Percentiles rank a stretch among this genome's conserved stretches.
These are phyloP conservation scores for Camelina laxa DNA, from an alignment of 345 rosid genomes.

Conservation along the genomic window DNA sequence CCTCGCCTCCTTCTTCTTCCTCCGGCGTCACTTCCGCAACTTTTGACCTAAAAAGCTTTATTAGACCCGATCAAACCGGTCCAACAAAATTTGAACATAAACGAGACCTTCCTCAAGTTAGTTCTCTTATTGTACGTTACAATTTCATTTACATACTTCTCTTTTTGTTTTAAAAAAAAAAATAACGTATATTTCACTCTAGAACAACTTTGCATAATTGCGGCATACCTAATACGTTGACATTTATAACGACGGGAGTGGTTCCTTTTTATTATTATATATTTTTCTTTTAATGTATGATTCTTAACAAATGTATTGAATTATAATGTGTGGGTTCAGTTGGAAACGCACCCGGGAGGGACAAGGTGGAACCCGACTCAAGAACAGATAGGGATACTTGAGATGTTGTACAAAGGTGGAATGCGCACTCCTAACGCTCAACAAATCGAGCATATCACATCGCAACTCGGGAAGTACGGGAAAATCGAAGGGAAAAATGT, in stretches of 20 bases:
- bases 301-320: not conserved
- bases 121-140: constrained; percentile 3
- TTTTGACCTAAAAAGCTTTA: constrained; percentile 89
- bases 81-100: constrained; percentile 55
- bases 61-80: constrained; percentile 66
- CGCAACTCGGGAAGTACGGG: constrained; percentile 76
- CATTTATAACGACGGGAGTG: not conserved
- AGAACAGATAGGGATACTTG: constrained; percentile 92
- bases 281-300: not conserved
- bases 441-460: constrained; percentile 91
- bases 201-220: not conserved
- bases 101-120: constrained; percentile 55
- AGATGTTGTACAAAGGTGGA: constrained; percentile 86
- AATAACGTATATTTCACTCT: not conserved
- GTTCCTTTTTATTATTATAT: not conserved
- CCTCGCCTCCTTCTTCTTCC: constrained; percentile 42
- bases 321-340: constrained; percentile 47
- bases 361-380: constrained; percentile 99
- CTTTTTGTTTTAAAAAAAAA: not conserved
- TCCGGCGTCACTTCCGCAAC: constrained; percentile 53
- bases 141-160: not conserved
- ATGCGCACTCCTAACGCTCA: constrained; percentile 95
- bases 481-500: constrained; percentile 98
- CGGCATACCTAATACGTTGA: not conserved
- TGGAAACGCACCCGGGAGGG: constrained; percentile 94